Percentiles rank a stretch among this genome's conserved stretches.
phyloP scores from a whole-genome alignment of 495 filamentous ascomycete genomes.

The Hyaloscypha bicolor region DNA sequence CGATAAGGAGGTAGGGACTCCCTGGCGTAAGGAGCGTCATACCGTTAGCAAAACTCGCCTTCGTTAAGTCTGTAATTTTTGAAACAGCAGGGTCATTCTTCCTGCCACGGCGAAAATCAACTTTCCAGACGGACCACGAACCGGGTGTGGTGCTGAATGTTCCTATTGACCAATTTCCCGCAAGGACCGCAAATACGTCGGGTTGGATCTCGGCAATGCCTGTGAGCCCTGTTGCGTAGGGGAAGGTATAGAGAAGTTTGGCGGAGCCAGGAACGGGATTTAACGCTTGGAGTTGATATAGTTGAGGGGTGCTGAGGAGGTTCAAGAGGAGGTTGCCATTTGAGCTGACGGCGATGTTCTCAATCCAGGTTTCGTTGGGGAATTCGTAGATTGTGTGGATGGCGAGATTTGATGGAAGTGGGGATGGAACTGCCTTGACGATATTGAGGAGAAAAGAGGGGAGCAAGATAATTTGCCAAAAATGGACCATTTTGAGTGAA shows the following conservation, averaged over 20 bases:
- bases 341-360: constrained; percentile 41
- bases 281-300: constrained; percentile 44
- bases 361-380: constrained; percentile 39
- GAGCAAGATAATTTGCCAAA: neutral
- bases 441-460: neutral
- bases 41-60: constrained; percentile 45
- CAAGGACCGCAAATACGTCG: constrained; percentile 46
- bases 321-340: constrained; percentile 43
- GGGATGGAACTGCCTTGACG: neutral
- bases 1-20: constrained; percentile 37
- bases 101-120: constrained; percentile 35
- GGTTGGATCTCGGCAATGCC: constrained; percentile 47
- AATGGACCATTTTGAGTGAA: no score
- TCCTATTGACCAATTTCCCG: constrained; percentile 40
- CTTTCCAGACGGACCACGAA: constrained; percentile 43
- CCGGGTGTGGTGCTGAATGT: constrained; percentile 36
- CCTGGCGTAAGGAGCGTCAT: constrained; percentile 30
- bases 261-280: constrained; percentile 4
- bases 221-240: constrained; percentile 38
- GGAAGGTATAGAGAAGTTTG: constrained; percentile 38
- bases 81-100: constrained; percentile 5
- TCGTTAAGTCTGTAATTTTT: constrained; percentile 40
- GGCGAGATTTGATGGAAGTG: neutral
- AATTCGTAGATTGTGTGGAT: constrained; percentile 12
- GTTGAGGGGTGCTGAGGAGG: constrained; percentile 39